Evolutionary conservation across 2,329 filamentous ascomycete species (phyloP).

Genomic region (Furcasterigmium furcatum): DNA sequence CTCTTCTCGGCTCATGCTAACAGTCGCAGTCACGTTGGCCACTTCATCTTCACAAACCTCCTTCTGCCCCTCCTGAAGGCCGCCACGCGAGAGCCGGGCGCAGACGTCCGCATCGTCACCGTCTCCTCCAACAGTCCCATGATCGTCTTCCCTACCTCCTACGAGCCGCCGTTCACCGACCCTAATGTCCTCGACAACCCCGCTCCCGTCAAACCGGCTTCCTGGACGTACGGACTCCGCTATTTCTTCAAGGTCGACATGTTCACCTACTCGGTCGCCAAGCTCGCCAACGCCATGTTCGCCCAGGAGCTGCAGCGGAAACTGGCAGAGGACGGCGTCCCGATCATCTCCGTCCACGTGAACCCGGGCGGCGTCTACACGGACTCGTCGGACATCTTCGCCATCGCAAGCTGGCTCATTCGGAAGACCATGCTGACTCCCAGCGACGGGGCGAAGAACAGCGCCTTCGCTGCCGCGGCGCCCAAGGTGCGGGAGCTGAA

Average conservation of each 20-base stretch:
- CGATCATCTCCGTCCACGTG: constrained; percentile 10
- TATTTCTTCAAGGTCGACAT: constrained; percentile 14
- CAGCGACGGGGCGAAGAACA: constrained; percentile 9
- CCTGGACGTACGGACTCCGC: constrained; percentile 6
- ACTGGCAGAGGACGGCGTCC: constrained; percentile 4
- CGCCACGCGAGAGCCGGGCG: constrained; percentile 3
- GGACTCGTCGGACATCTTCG: constrained; percentile 1
- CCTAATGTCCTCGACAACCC: constrained; percentile 6
- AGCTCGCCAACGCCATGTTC: constrained; percentile 13
- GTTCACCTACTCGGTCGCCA: constrained; percentile 17
- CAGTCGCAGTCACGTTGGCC: constrained; percentile 15
- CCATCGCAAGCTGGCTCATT: constrained; percentile 2
- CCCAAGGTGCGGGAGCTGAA: constrained; percentile 4
- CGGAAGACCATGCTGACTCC: constrained; percentile 2
- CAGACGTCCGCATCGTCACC: constrained; percentile 19
- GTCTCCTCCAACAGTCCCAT: constrained; percentile 11
- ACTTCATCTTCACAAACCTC: constrained; percentile 17
- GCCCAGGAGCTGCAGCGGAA: constrained; percentile 12
- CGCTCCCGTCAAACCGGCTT: constrained; percentile 6
- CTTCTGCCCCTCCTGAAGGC: constrained; percentile 20
- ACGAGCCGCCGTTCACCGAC: constrained; percentile 12
- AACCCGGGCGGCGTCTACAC: constrained; percentile 14
- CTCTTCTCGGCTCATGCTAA: no score
- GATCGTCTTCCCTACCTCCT: constrained; percentile 10
- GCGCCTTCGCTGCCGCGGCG: constrained; percentile 12